phyloP scores from a whole-genome alignment of 1,284 basidiomycete genomes.

The Austroboletus novae-zelandiae region DNA sequence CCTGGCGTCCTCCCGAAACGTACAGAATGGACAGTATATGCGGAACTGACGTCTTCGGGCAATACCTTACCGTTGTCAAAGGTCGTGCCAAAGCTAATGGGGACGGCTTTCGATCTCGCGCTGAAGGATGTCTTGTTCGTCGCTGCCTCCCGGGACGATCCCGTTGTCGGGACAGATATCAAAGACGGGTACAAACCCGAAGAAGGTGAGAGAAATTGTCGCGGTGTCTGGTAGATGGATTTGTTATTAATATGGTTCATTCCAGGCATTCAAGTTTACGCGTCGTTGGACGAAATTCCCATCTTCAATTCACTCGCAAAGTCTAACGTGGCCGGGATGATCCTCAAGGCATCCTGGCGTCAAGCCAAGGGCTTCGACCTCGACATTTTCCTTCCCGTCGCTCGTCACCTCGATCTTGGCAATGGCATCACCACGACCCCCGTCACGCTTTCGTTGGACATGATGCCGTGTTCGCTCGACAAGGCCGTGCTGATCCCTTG shows the following conservation, averaged over 20 bases:
- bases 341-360: conserved; percentile 8
- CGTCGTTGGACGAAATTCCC: conserved; percentile 5
- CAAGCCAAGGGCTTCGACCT: conserved; percentile 1
- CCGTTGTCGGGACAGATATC: neutral
- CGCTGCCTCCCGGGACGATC: conserved; percentile 6
- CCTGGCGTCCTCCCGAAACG: conserved; percentile 1
- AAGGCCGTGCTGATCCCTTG: conserved; percentile 2
- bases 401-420: conserved; percentile 6
- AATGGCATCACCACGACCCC: conserved; percentile 5
- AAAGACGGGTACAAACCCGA: neutral
- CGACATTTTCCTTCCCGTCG: conserved; percentile 4
- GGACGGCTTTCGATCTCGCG: conserved; percentile 7
- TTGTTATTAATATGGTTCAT: neutral
- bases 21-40: conserved; percentile 8
- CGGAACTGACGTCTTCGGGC: conserved; percentile 2
- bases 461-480: conserved; percentile 4
- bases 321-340: conserved; percentile 2
- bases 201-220: neutral
- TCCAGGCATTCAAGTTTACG: conserved; percentile 9
- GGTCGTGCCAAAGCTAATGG: conserved; percentile 7
- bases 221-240: neutral
- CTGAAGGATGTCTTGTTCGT: conserved; percentile 7
- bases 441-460: conserved; percentile 3
- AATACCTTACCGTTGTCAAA: conserved; percentile 4
- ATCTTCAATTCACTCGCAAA: conserved; percentile 5